Evolutionary conservation across 805 yeast species (phyloP).

Genomic region (Zygosaccharomyces bisporus): DNA sequence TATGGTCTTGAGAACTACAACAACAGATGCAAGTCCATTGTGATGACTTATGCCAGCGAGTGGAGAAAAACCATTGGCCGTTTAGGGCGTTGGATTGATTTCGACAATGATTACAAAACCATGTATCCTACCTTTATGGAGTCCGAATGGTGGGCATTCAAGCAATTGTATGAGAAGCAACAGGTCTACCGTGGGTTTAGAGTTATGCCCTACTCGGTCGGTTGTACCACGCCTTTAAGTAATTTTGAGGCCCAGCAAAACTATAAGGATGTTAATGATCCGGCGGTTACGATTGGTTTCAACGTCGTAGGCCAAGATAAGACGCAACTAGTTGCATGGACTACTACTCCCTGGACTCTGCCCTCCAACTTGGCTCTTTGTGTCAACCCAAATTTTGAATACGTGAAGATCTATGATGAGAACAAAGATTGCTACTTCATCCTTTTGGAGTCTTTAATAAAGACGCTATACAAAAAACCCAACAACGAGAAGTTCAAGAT

Average conservation of each 20-base stretch:
- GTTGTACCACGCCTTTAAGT: slow-evolving; percentile 91
- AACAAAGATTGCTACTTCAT: slow-evolving; percentile 77
- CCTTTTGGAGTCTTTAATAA: slow-evolving; percentile 75
- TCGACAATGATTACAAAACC: slow-evolving; percentile 97
- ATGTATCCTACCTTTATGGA: slow-evolving; percentile 96
- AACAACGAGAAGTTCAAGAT: slow-evolving; percentile 80
- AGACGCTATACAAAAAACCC: slow-evolving; percentile 90
- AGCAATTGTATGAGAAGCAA: slow-evolving; percentile 77
- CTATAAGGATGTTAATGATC: slow-evolving; percentile 95
- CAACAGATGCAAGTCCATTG: slow-evolving; percentile 92
- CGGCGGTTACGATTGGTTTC: slow-evolving; percentile 92
- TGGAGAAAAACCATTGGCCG: slow-evolving; percentile 94
- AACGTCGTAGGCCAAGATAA: slow-evolving; percentile 74
- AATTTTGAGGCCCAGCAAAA: slow-evolving; percentile 98
- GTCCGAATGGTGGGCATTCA: slow-evolving; percentile 98
- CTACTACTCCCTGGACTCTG: slow-evolving; percentile 99
- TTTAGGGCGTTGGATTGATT: slow-evolving; percentile 98
- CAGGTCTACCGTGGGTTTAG: slow-evolving; percentile 92
- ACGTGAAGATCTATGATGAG: slow-evolving; percentile 89
- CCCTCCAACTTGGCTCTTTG: slow-evolving; percentile 92
- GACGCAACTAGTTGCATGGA: slow-evolving; percentile 92
- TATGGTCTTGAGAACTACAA: slow-evolving; percentile 94
- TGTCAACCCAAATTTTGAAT: slow-evolving; percentile 87
- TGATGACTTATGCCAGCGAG: slow-evolving; percentile 92
- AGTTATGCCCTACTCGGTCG: slow-evolving; percentile 99